These are phyloP conservation scores for Lentinus polychrous DNA, from an alignment of 1,284 basidiomycete species.

Conservation along the genomic window DNA sequence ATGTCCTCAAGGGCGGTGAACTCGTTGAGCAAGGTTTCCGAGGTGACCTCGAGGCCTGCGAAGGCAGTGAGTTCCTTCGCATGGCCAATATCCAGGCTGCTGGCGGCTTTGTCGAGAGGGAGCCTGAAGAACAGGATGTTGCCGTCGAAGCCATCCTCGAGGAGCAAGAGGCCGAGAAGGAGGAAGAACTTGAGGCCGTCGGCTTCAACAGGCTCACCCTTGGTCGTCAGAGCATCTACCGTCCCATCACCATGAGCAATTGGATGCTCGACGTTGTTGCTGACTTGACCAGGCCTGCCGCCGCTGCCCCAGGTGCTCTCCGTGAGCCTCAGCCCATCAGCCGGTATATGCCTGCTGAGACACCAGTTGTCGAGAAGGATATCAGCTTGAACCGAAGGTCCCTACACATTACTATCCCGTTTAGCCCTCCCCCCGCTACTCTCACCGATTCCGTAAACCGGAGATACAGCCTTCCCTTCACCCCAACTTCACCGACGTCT, in stretches of 20 bases:
- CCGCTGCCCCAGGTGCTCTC: slow-evolving; percentile 12
- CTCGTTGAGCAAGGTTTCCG: slow-evolving; percentile 91
- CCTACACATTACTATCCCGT: slow-evolving; percentile 26
- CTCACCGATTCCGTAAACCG: slow-evolving; percentile 25
- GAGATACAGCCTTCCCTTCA: slow-evolving; percentile 55
- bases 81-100: slow-evolving; percentile 47
- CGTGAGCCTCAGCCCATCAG: slow-evolving; percentile 25
- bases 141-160: slow-evolving; percentile 36
- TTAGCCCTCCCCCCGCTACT: slow-evolving; percentile 19
- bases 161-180: slow-evolving; percentile 29
- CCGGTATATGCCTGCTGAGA: slow-evolving; percentile 31
- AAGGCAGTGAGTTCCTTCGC: slow-evolving; percentile 48
- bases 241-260: slow-evolving; percentile 41
- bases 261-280: slow-evolving; percentile 78
- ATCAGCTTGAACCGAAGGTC: slow-evolving; percentile 23
- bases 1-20: slow-evolving; percentile 78
- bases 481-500: slow-evolving; percentile 39
- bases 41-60: slow-evolving; percentile 55
- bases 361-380: slow-evolving; percentile 22
- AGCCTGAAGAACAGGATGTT: slow-evolving; percentile 27
- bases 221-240: slow-evolving; percentile 32
- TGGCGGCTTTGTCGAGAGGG: slow-evolving; percentile 40
- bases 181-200: slow-evolving; percentile 23
- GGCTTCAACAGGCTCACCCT: slow-evolving; percentile 19
- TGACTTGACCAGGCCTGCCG: slow-evolving; percentile 42